Percentiles rank a stretch among this genome's conserved stretches.
Conservation (phyloP, 148 eudicot genomes). For the Cornus kousa region DNA sequence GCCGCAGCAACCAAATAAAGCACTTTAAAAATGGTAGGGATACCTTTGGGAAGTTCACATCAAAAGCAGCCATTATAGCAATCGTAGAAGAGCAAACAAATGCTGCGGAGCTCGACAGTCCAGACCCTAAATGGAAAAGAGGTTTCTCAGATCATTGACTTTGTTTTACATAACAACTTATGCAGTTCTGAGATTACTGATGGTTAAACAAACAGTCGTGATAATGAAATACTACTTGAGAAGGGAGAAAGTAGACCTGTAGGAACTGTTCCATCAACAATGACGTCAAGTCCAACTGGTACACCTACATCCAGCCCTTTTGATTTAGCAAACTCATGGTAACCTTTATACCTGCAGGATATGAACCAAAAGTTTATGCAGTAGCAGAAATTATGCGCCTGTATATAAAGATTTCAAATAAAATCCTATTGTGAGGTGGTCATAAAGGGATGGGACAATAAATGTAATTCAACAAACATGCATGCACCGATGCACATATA, state of each 20-base stretch:
- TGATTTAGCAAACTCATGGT: slow-evolving; percentile 69
- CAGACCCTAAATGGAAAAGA: slow-evolving; percentile 60
- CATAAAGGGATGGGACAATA: neutral
- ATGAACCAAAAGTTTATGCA: too few species aligned
- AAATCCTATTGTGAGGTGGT: neutral
- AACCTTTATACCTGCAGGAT: slow-evolving; percentile 80
- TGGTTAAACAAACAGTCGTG: neutral
- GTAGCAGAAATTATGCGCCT: neutral
- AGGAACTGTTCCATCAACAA: slow-evolving; percentile 96
- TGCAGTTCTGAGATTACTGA: neutral
- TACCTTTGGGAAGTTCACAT: slow-evolving; percentile 79
- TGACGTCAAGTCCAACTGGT: slow-evolving; percentile 82
- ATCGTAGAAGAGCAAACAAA: slow-evolving; percentile 96
- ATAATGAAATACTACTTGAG: neutral
- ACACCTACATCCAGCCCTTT: slow-evolving; percentile 71
- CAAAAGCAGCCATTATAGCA: slow-evolving; percentile 83
- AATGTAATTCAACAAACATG: too few species aligned
- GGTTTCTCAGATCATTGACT: slow-evolving; percentile 12
- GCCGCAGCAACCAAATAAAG: neutral
- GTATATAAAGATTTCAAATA: neutral
- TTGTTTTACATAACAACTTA: neutral
- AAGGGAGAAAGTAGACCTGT: slow-evolving; percentile 48
- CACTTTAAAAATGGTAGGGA: neutral
- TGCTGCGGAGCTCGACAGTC: slow-evolving; percentile 95
- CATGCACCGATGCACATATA: neutral